A percentile compares a stretch with the other conserved stretches of the same genome.
phyloP scores from a whole-genome alignment of 768 basidiomycete species.

The Crepidotus variabilis region DNA sequence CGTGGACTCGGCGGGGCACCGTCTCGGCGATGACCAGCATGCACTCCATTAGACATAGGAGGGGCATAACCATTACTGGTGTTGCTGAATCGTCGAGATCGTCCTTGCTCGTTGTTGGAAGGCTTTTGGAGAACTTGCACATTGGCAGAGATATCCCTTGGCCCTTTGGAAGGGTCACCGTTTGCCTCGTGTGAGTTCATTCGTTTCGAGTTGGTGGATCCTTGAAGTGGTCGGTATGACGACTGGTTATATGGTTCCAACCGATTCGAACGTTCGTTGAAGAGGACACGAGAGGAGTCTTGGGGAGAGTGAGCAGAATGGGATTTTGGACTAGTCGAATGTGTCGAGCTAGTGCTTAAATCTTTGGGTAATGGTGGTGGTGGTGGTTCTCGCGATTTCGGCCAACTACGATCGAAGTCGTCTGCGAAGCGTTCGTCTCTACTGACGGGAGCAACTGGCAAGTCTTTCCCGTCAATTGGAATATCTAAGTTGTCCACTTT shows the following conservation, averaged over 20 bases:
- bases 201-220: conserved; percentile 41
- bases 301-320: conserved; percentile 44
- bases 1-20: conserved; percentile 36
- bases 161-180: conserved; percentile 37
- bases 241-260: conserved; percentile 75
- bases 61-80: conserved; percentile 23
- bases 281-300: conserved; percentile 73
- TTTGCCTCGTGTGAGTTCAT: conserved; percentile 40
- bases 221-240: conserved; percentile 35
- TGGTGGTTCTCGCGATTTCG: too few relatives aligned
- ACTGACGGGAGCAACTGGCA: conserved; percentile 45
- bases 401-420: conserved; percentile 96
- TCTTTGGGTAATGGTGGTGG: conserved; percentile 43
- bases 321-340: conserved; percentile 28
- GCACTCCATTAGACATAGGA: conserved; percentile 19
- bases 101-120: conserved; percentile 24
- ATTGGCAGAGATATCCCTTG: conserved; percentile 41
- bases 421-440: conserved; percentile 90
- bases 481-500: conserved; percentile 52
- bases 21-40: conserved; percentile 26
- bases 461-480: conserved; percentile 21
- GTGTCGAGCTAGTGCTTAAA: conserved; percentile 22
- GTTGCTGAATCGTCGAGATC: conserved; percentile 30
- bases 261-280: conserved; percentile 91
- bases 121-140: conserved; percentile 65